phyloP scores from a whole-genome alignment of 2,329 filamentous ascomycete species.

The Cryphonectria carpinicola region DNA sequence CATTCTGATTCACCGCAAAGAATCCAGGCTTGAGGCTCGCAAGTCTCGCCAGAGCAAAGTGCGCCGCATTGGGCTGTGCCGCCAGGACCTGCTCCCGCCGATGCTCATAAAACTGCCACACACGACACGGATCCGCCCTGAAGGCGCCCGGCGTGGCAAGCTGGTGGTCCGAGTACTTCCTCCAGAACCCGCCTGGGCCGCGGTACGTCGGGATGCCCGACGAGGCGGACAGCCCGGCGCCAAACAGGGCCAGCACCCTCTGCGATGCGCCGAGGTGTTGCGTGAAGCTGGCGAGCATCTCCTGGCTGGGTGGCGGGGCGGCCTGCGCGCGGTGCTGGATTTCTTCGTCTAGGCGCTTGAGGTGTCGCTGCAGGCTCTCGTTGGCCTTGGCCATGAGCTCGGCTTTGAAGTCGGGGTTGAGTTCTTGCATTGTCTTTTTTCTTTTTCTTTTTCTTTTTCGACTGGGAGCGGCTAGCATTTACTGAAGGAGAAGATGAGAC shows the following conservation, averaged over 20 bases:
- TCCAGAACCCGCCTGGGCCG: slow-evolving; percentile 7
- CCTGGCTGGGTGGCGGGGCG: neutral
- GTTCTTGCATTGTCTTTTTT: neutral
- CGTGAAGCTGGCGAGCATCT: slow-evolving; percentile 4
- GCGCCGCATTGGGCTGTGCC: slow-evolving; percentile 10
- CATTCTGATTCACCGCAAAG: slow-evolving; percentile 1
- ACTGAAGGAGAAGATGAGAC: neutral
- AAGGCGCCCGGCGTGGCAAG: slow-evolving; percentile 10
- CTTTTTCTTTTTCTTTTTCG: neutral
- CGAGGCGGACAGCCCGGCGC: slow-evolving; percentile 11
- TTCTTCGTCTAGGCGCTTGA: neutral
- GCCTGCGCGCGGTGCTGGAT: neutral
- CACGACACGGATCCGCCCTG: slow-evolving; percentile 1
- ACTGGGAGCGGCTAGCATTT: neutral
- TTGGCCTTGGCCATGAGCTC: slow-evolving; percentile 13
- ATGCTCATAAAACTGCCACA: slow-evolving; percentile 17
- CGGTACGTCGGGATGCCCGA: slow-evolving; percentile 12
- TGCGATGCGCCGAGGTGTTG: neutral
- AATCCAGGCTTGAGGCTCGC: neutral
- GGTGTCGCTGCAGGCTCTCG: slow-evolving; percentile 2
- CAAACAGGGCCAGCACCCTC: neutral
- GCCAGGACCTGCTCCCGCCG: neutral
- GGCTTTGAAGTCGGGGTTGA: slow-evolving; percentile 8
- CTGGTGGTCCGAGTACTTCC: slow-evolving; percentile 8
- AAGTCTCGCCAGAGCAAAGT: slow-evolving; percentile 1